Conservation (phyloP, 495 filamentous ascomycete species). For the Tuber microsphaerosporum region DNA sequence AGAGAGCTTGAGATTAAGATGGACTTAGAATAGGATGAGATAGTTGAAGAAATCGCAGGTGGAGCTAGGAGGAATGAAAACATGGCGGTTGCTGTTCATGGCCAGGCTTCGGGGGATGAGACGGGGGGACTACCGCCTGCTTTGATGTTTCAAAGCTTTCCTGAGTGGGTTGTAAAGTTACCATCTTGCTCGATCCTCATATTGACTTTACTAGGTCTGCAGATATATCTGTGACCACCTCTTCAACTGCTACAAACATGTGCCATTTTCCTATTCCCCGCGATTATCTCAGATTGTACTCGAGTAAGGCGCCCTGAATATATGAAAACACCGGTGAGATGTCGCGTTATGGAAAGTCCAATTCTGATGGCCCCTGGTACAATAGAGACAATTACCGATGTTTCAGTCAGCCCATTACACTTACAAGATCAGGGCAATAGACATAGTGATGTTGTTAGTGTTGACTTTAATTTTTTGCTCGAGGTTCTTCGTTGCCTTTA, state of each 20-base stretch:
- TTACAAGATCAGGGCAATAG: no score
- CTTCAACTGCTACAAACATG: conserved; percentile 63
- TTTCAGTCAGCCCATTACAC: no score
- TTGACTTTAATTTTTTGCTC: no score
- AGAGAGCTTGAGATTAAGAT: conserved; percentile 55
- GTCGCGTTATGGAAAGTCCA: no score
- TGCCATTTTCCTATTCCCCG: conserved; percentile 79
- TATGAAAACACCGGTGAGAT: no score
- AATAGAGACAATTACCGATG: no score
- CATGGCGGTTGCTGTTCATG: conserved; percentile 48
- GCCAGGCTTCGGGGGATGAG: conserved; percentile 33
- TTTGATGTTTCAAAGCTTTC: conserved; percentile 36
- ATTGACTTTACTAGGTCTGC: conserved; percentile 34
- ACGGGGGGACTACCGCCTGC: conserved; percentile 26
- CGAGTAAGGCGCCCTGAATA: conserved; percentile 42
- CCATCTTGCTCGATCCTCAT: not conserved
- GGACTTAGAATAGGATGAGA: conserved; percentile 72
- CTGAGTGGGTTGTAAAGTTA: conserved; percentile 24
- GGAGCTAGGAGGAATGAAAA: conserved; percentile 52
- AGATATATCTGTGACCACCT: conserved; percentile 58
- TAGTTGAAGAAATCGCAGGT: conserved; percentile 56
- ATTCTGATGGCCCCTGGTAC: no score
- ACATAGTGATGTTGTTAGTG: no score
- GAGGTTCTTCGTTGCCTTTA: no score
- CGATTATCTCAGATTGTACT: conserved; percentile 80